These are phyloP conservation scores for Saussurea involucrata DNA, from an alignment of 129 eudicot genomes.

Conservation along the genomic window DNA sequence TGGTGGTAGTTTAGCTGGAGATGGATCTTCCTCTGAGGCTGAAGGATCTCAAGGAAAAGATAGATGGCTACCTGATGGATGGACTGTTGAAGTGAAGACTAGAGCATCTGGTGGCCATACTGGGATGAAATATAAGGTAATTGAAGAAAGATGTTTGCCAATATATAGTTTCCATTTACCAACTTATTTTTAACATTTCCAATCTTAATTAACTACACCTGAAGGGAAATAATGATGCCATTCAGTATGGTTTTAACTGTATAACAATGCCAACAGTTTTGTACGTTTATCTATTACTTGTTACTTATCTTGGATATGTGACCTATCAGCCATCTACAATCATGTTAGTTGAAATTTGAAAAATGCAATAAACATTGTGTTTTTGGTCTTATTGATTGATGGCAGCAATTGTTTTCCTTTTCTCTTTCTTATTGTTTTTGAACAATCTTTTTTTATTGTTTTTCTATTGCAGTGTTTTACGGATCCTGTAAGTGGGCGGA, in stretches of 20 bases:
- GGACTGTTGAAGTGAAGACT: slow-evolving; percentile 49
- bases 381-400: not conserved
- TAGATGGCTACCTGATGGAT: slow-evolving; percentile 66
- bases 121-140: slow-evolving; percentile 50
- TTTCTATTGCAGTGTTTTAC: slow-evolving; percentile 33
- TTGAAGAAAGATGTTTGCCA: not conserved
- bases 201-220: not conserved
- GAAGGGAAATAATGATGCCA: no score
- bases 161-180: not conserved
- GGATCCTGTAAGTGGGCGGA: slow-evolving; percentile 41
- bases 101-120: slow-evolving; percentile 28
- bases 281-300: no score
- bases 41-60: slow-evolving; percentile 5
- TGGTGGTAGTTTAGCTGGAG: slow-evolving; percentile 14
- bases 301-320: not conserved
- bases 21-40: slow-evolving; percentile 16
- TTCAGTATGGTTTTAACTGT: no score
- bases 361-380: not conserved
- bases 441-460: not conserved
- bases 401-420: no score
- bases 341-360: slow-evolving; percentile 1
- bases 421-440: not conserved
- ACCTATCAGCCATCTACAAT: not conserved
- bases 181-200: not conserved
- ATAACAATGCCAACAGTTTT: no score